These are phyloP conservation scores for Cairneyella variabilis DNA, from an alignment of 495 filamentous ascomycete genomes.

Conservation along the genomic window DNA sequence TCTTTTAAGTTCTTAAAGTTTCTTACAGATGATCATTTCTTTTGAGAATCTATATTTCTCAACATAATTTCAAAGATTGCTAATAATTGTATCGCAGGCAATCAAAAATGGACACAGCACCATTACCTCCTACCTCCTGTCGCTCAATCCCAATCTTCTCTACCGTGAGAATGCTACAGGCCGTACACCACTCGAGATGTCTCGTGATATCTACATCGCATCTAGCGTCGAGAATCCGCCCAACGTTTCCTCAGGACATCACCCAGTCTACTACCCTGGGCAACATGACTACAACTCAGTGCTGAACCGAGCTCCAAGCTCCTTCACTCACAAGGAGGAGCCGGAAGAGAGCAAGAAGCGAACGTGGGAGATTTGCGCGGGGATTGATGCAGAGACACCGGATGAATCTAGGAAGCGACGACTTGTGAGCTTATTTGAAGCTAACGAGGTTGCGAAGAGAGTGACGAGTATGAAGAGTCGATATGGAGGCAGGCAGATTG, in stretches of 20 bases:
- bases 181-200: conserved; percentile 60
- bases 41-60: too few relatives aligned
- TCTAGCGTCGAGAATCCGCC: conserved; percentile 6
- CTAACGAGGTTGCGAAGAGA: conserved; percentile 68
- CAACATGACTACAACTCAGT: neutral
- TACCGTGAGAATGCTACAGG: conserved; percentile 68
- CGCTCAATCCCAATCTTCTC: conserved; percentile 52
- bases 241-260: neutral
- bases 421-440: conserved; percentile 64
- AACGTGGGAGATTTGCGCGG: conserved; percentile 24
- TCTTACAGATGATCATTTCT: too few relatives aligned
- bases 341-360: conserved; percentile 21
- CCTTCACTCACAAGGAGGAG: neutral
- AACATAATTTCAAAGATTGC: too few relatives aligned
- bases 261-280: neutral
- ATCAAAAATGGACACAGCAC: conserved; percentile 35
- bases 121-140: conserved; percentile 46
- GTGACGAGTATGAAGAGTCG: conserved; percentile 27
- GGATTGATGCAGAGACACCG: conserved; percentile 18
- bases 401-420: conserved; percentile 46
- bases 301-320: neutral
- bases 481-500: conserved; percentile 5
- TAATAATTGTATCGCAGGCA: too few relatives aligned
- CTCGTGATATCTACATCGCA: conserved; percentile 15
- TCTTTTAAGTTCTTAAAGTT: too few relatives aligned